Conservation (phyloP, 2,329 filamentous ascomycete species). For the Xylariaceae sp. region DNA sequence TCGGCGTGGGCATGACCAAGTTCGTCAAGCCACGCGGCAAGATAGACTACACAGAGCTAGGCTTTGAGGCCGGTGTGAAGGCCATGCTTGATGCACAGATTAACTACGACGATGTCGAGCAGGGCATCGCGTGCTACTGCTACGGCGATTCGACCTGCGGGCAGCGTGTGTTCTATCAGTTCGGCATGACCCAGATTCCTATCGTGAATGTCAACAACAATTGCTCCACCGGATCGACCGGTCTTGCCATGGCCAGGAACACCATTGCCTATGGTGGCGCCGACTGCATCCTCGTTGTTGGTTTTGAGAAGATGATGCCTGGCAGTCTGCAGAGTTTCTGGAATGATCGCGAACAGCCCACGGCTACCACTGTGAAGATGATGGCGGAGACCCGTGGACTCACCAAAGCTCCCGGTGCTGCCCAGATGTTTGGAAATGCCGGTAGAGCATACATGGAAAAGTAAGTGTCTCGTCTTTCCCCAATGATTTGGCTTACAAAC, state of each 20-base stretch:
- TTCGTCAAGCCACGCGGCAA: slow-evolving; percentile 96
- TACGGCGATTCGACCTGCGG: slow-evolving; percentile 94
- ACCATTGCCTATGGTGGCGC: slow-evolving; percentile 75
- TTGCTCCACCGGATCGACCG: slow-evolving; percentile 92
- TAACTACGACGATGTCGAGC: slow-evolving; percentile 93
- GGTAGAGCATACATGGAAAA: slow-evolving; percentile 93
- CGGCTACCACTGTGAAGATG: slow-evolving; percentile 65
- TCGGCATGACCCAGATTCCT: slow-evolving; percentile 93
- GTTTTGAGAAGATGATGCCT: slow-evolving; percentile 97
- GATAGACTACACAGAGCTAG: slow-evolving; percentile 90
- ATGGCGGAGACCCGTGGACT: slow-evolving; percentile 78
- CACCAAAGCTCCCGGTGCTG: slow-evolving; percentile 76
- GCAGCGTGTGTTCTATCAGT: slow-evolving; percentile 97
- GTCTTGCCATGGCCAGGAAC: slow-evolving; percentile 75
- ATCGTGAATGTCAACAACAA: slow-evolving; percentile 99
- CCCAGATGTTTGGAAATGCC: slow-evolving; percentile 94
- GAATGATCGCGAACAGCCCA: slow-evolving; percentile 78
- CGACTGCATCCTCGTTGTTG: slow-evolving; percentile 85
- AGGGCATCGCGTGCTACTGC: slow-evolving; percentile 95
- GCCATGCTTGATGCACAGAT: slow-evolving; percentile 81
- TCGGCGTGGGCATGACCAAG: slow-evolving; percentile 98
- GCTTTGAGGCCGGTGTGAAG: slow-evolving; percentile 87
- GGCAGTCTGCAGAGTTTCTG: slow-evolving; percentile 81
- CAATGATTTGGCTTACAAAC: neutral
- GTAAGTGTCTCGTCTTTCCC: slow-evolving; percentile 39